Base-by-base conservation (phyloP, 169 alveolate genomes). In the Haemoproteus tartakovskyi region DNA sequence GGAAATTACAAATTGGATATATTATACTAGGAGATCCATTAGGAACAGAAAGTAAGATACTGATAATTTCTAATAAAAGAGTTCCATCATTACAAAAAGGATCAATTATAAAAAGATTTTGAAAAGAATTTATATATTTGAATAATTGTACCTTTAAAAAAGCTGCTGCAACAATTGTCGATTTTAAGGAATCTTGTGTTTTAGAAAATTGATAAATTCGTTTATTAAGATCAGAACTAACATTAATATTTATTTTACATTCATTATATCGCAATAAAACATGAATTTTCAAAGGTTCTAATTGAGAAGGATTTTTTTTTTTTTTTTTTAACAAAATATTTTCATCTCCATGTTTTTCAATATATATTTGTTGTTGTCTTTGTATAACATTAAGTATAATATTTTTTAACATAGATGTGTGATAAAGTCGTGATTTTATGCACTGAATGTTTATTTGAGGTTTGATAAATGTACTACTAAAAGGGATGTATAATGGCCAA, bases 61-160 rank as follows among this genome's bases (percentile, higher is more conserved):
- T 57, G 5, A 57, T 24, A 1, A 26, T 21, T 63, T 63, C 80
- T 18, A 79, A 16, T 19, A 63, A 0, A 2, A 21, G 11, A 8
- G 79, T 40, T 2, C 80, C 81, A 43, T 63, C 80, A 79, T 60
- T 45, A 79, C 80, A 54, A 47, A 79, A 56, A n/a, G 78, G 86
- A 19, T 63, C 80, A 14, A 59, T 50, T 9, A 62, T 11, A 62
- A 51, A 60, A 40, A 61, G 12, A 18, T 60, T 22, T 30, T 62
- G 61, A 38, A 29, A 21, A 3, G 67, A 18, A 21, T 79, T 45
- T 24, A 62, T 46, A 27, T 60, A 79, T 46, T 59, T 57, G 5
- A 50, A 43, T 19, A 64, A 18, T 36, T 54, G 51, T 2, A 67
- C 29, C 56, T 54, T 67, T 36, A 67, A 54, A 27, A 27, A 22